A percentile compares a stretch with the other conserved stretches of the same genome.
These are phyloP conservation scores for Monilinia aucupariae DNA, from an alignment of 2,329 filamentous ascomycete species.

Conservation along the genomic window DNA sequence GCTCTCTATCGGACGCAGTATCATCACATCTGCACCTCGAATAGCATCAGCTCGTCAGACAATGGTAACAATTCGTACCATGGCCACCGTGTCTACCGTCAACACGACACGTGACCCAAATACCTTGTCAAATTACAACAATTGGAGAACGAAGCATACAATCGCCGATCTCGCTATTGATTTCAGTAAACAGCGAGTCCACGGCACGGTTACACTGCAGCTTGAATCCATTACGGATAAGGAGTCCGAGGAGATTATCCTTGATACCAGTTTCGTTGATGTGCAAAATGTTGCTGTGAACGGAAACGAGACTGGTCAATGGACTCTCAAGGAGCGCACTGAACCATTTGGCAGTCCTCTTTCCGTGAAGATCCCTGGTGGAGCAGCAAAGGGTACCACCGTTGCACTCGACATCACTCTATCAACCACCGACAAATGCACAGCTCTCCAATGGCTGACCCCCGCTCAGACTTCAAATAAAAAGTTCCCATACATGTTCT, in stretches of 20 bases:
- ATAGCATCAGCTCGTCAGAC: conserved; percentile 12
- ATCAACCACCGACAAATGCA: conserved; percentile 80
- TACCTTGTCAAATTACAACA: conserved; percentile 86
- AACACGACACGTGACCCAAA: conserved; percentile 65
- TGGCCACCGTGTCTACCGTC: conserved; percentile 23
- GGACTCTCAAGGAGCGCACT: conserved; percentile 58
- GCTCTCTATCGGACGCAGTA: conserved; percentile 21
- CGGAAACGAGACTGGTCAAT: conserved; percentile 54
- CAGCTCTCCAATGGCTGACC: conserved; percentile 91
- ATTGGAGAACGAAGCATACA: conserved; percentile 80
- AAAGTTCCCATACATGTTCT: conserved; percentile 96
- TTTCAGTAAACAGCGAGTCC: conserved; percentile 72
- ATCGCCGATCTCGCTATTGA: conserved; percentile 76
- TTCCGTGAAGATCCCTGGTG: conserved; percentile 55
- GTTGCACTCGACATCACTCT: conserved; percentile 60
- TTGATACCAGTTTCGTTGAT: conserved; percentile 82
- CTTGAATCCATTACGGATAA: conserved; percentile 72
- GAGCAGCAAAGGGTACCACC: conserved; percentile 47
- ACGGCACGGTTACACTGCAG: conserved; percentile 69
- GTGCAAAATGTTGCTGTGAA: conserved; percentile 67
- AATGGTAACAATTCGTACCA: conserved; percentile 23
- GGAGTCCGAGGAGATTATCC: conserved; percentile 68
- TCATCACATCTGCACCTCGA: conserved; percentile 22
- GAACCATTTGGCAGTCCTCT: conserved; percentile 73
- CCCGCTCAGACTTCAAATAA: conserved; percentile 92